Percentiles rank a stretch among this genome's conserved stretches.
These are phyloP conservation scores for Candida albicans DNA, from an alignment of 1,139 yeast species.

Conservation along the genomic window DNA sequence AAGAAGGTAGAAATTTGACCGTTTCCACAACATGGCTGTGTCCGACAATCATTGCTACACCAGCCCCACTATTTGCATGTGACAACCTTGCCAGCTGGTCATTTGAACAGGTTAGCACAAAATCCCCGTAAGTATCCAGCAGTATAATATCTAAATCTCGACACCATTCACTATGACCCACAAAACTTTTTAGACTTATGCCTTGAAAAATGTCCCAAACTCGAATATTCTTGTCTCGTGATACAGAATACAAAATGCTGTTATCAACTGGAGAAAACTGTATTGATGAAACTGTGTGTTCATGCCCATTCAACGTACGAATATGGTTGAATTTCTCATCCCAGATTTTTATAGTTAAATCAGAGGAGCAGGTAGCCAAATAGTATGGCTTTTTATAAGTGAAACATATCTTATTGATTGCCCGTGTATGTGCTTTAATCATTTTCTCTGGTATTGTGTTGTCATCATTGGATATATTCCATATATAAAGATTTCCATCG, in stretches of 20 bases:
- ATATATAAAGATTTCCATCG: conserved; percentile 71
- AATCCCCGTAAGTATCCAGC: conserved; percentile 42
- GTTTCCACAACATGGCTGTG: conserved; percentile 86
- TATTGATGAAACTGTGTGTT: conserved; percentile 76
- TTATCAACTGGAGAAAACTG: conserved; percentile 47
- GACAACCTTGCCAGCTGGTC: conserved; percentile 76
- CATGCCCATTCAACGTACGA: conserved; percentile 82
- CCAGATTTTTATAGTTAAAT: conserved; percentile 73
- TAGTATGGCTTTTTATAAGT: conserved; percentile 25
- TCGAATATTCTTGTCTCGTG: conserved; percentile 73
- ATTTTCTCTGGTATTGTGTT: conserved; percentile 64
- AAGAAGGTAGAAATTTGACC: conserved; percentile 63
- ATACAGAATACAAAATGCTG: conserved; percentile 59
- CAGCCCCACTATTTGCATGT: conserved; percentile 64
- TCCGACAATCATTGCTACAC: conserved; percentile 66
- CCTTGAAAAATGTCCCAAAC: conserved; percentile 80
- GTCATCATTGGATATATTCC: conserved; percentile 62
- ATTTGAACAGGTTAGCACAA: conserved; percentile 72
- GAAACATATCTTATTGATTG: conserved; percentile 54
- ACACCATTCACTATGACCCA: conserved; percentile 91
- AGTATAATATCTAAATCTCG: conserved; percentile 53
- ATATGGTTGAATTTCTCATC: conserved; percentile 57
- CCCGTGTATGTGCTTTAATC: conserved; percentile 75
- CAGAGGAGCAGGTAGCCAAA: conserved; percentile 69
- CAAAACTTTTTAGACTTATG: conserved; percentile 61